Base-by-base conservation (phyloP, 306 rosid genomes). In the Medicago lupulina region DNA sequence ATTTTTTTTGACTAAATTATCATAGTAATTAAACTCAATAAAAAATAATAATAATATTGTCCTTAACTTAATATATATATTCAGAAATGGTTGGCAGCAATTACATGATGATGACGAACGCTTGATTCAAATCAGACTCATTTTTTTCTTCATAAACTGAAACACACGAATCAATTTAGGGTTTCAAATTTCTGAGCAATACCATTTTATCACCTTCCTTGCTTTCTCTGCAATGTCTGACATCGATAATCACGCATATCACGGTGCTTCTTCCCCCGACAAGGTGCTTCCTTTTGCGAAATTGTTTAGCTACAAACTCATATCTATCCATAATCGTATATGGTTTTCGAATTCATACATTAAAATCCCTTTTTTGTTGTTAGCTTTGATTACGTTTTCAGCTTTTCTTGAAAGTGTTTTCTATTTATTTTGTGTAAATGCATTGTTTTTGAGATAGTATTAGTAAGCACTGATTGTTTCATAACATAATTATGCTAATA, bases 161-260 rank as follows among this genome's bases (percentile, higher is more conserved):
- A 10, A 62, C 55, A 46, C 9, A 65, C 57, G 13, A 70, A 16
- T 83, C 75, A 55, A 18, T 67, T 83, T 79, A 67, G 83, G 79
- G 84, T 77, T 75, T 84, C 83, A 16, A 61, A 61, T 79, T 70
- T 41, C 59, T 38, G 8, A 78, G 9, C 73, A 39, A 49, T 23
- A 78, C 9, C 49, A 39, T 34, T 46, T 46, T 16, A 12, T 43
- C 81, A 44, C 38, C 82, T 50, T 18, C 55, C 25, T 10, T 50
- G 2, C 39, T 17, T 77, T 69, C 1, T 13, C 39, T 59, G n/a
- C 82, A 70, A 87, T 91, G 96, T 88, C 96, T 21, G 90, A 90
- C 79, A 71, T 23, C 47, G 86, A 85, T 36, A 83, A 81, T 63
- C 64, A 67, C 65, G 61, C 71, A 7, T 55, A 40, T 77, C 87